A percentile compares a stretch with the other conserved stretches of the same genome.
These are phyloP conservation scores for Pyricularia sp. DNA, from an alignment of 2,329 filamentous ascomycete genomes.

Conservation along the genomic window DNA sequence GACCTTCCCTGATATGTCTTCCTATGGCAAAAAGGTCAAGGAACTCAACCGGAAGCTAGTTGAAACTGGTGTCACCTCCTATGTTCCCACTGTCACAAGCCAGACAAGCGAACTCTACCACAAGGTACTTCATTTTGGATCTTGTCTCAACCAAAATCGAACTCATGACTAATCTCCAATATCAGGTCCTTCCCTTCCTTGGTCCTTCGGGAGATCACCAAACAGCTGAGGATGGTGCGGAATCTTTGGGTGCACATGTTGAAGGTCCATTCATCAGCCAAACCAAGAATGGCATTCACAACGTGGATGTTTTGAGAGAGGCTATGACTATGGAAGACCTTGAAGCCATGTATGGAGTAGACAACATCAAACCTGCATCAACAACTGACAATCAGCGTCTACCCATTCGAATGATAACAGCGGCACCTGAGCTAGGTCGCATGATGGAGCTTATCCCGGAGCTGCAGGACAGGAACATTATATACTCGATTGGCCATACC, in stretches of 20 bases:
- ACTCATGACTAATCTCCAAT: not conserved
- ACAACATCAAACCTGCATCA: constrained; percentile 42
- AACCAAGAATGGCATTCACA: constrained; percentile 78
- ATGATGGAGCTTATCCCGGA: constrained; percentile 58
- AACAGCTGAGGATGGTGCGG: constrained; percentile 55
- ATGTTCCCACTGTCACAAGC: constrained; percentile 74
- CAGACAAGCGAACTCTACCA: constrained; percentile 73
- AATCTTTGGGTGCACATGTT: constrained; percentile 80
- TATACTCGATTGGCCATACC: constrained; percentile 74
- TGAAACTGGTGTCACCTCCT: constrained; percentile 74
- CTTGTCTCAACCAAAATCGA: not conserved
- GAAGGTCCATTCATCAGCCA: constrained; percentile 82
- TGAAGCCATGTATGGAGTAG: constrained; percentile 56
- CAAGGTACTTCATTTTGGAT: constrained; percentile 30
- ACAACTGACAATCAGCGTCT: constrained; percentile 19
- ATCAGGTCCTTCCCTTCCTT: constrained; percentile 57
- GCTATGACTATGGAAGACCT: constrained; percentile 53
- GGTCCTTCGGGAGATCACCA: constrained; percentile 54
- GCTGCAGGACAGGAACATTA: constrained; percentile 51
- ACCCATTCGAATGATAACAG: constrained; percentile 67
- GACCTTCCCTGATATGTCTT: constrained; percentile 51
- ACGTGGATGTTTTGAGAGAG: constrained; percentile 53
- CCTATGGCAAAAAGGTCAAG: constrained; percentile 60
- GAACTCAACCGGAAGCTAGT: constrained; percentile 60
- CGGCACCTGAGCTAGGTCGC: constrained; percentile 66